A percentile compares a stretch with the other conserved stretches of the same genome.
Evolutionary conservation across 2,329 filamentous ascomycete species (phyloP).

Genomic region (Penicillium verrucosum): DNA sequence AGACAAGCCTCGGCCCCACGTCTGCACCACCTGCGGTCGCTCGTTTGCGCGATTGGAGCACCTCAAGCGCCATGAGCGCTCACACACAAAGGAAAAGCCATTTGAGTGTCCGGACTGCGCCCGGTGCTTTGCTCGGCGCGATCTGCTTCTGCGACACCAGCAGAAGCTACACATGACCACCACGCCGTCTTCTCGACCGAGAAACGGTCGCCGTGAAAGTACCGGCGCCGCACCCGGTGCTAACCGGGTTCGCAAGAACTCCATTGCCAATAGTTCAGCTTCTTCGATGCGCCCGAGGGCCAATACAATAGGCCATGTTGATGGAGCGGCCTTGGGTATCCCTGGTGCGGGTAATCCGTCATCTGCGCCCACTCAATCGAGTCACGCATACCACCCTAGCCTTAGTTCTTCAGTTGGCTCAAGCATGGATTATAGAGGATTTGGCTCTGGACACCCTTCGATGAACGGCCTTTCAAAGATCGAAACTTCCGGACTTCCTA

Average conservation of each 20-base stretch:
- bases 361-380: conserved; percentile 29
- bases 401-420: conserved; percentile 58
- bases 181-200: conserved; percentile 78
- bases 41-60: conserved; percentile 95
- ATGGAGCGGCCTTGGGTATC: conserved; percentile 71
- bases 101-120: conserved; percentile 96
- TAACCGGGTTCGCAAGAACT: conserved; percentile 86
- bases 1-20: conserved; percentile 93
- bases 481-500: conserved; percentile 69
- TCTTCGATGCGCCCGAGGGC: conserved; percentile 75
- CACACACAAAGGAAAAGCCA: conserved; percentile 98
- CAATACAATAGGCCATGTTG: conserved; percentile 94
- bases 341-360: conserved; percentile 28
- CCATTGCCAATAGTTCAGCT: conserved; percentile 62
- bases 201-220: conserved; percentile 82
- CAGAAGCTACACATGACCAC: conserved; percentile 97
- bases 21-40: conserved; percentile 84
- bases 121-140: conserved; percentile 89
- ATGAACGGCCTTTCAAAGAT: conserved; percentile 73
- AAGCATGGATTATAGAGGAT: conserved; percentile 65
- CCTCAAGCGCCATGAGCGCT: conserved; percentile 93
- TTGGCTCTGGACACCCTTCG: conserved; percentile 52
- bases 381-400: conserved; percentile 70
- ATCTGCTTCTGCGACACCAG: conserved; percentile 89
- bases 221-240: conserved; percentile 64